phyloP scores from a whole-genome alignment of 2,329 filamentous ascomycete species.

The Lasiodiplodia hormozganensis region DNA sequence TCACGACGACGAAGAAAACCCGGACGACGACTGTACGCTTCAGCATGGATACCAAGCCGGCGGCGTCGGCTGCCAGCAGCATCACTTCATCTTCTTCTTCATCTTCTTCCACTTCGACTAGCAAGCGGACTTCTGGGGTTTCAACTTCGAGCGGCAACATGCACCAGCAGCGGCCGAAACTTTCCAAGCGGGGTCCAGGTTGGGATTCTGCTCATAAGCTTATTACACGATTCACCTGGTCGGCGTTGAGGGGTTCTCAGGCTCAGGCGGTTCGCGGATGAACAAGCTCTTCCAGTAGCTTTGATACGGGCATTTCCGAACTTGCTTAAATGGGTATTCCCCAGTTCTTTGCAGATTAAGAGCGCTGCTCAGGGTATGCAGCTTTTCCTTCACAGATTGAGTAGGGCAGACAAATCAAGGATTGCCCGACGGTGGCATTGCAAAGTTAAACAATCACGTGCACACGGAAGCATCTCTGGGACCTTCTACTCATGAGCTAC shows the following conservation, averaged over 20 bases:
- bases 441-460: constrained; percentile 2
- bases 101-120: constrained; percentile 25
- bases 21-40: constrained; percentile 23
- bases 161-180: constrained; percentile 23
- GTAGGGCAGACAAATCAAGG: constrained; percentile 25
- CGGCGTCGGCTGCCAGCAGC: constrained; percentile 21
- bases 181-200: constrained; percentile 27
- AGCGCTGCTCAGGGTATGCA: constrained; percentile 22
- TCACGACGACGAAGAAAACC: constrained; percentile 26
- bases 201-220: constrained; percentile 31
- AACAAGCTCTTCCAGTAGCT: constrained; percentile 22
- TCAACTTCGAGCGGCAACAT: constrained; percentile 13
- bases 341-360: constrained; percentile 24
- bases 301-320: constrained; percentile 19
- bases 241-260: constrained; percentile 31
- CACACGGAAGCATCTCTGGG: background rate
- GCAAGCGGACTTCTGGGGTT: constrained; percentile 16
- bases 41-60: constrained; percentile 26
- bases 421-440: constrained; percentile 1
- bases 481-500: background rate
- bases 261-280: constrained; percentile 28
- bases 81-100: constrained; percentile 22
- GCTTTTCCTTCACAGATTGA: constrained; percentile 24
- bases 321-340: constrained; percentile 25
- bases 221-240: constrained; percentile 30